Base-by-base conservation (phyloP, 805 yeast genomes). In the Kodamaea hsintzibuensis region DNA sequence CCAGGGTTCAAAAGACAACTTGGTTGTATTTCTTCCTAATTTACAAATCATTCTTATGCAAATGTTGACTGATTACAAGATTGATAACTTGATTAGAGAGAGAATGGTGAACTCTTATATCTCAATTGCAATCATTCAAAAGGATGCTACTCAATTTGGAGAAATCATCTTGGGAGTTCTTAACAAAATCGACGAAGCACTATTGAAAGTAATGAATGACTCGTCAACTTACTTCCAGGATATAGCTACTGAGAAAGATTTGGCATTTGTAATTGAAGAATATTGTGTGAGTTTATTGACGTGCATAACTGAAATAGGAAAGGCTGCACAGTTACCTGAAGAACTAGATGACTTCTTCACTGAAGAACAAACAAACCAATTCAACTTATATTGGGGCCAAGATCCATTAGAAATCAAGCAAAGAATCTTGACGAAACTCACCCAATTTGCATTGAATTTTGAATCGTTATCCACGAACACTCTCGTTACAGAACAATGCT, bases 251-350 rank as follows among this genome's bases (percentile, higher is more conserved):
- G 57, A 18, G 10, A 14, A 45, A 9, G 51, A 51, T 25, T 27
- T 50, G n/a, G 52, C 55, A 30, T 67, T 63, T 16, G 55, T 55
- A 14, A 58, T 65, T 25, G 74, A 72, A 35, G 83, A 81, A 2
- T 85, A 84, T 57, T 61, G 81, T 1, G 63, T 77, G 2, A 85
- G 91, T 19, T 68, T 89, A 46, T 67, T 89, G 22, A 70, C 81
- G 12, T 88, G 91, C 62, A 66, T 91, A 0, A 77, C 78, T n/a
- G 89, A 86, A 51, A 72, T 90, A 2, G 95, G 91, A 0, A 86
- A 84, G 53, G 90, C 91, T 0, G 67, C 87, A 62, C 82, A 82
- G 49, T 67, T 80, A 1, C 85, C 89, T 0, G 90, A 85, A 25
- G 78, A 73, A 19, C 70, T 73, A 1, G 78, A 73, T 42, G 79